Base-by-base conservation (phyloP, 108 stramenopile genomes). In the Conticribra guillardii region DNA sequence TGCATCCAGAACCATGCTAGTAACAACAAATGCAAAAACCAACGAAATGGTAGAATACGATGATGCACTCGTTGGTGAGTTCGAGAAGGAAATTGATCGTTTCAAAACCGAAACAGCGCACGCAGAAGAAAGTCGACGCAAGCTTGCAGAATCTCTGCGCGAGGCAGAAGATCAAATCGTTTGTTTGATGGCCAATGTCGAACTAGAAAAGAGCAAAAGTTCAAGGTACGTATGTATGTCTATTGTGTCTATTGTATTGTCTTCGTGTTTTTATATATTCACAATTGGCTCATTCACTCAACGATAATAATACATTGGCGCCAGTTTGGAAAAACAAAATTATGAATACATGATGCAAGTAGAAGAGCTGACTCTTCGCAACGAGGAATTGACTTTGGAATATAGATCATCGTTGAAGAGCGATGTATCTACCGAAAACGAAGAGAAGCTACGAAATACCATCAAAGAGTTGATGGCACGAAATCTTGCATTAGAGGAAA, bases 1-100 rank as follows among this genome's bases (percentile, higher is more conserved):
- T 79, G 99, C 99, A 0, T 91, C 97, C 3, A 87, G 99, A 28
- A 99, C 99, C 23, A 99, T 99, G 88, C 93, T 98, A 49, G 99
- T 99, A 64, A 99, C 99, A 80, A 99, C 99, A 49, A 98, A 98
- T 85, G 98, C 99, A 14, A 83, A 96, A 69, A 97, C 97, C 28
- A 99, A 99, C 62, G 97, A 98, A 77, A 66, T 63, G 33, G 64
- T 79, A 5, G 70, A 78, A 26, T 69, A 64, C 37, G 69, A 78
- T 45, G 57, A 69, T 22, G 59, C 50, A 31, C 34, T 70, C 8
- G 64, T 70, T 17, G 68, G 58, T 30, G 56, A 70, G 19, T 78
- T 65, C 47, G 76, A 78, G 47, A 64, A 64, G 21, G 76, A 78
- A 31, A 78, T 78, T 26, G 76, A 79, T 32, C 77, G 70, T 45